Conservation (phyloP, 106 monocot species). For the Triglochin maritima region DNA sequence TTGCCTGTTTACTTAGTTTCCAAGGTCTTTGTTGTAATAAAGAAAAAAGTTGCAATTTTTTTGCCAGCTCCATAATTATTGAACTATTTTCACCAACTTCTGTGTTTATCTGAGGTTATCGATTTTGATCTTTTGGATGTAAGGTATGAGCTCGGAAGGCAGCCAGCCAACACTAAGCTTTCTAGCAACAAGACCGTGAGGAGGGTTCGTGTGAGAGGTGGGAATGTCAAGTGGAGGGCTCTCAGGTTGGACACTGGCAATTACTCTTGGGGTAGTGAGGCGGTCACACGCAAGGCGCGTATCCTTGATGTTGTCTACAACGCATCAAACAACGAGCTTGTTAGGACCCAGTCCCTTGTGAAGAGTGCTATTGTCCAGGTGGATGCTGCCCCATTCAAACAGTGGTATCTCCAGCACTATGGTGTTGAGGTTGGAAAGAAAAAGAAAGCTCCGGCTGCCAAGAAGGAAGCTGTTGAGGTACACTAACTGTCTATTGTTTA, state of each 20-base stretch:
- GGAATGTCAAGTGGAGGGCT: slow-evolving; percentile 87
- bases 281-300: slow-evolving; percentile 70
- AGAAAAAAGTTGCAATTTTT: background rate
- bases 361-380: slow-evolving; percentile 87
- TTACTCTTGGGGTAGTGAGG: slow-evolving; percentile 88
- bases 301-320: slow-evolving; percentile 86
- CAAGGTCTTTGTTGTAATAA: background rate
- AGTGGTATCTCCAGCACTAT: slow-evolving; percentile 88
- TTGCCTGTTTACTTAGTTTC: background rate
- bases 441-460: slow-evolving; percentile 41
- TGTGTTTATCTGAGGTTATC: background rate
- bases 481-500: background rate
- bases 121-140: background rate
- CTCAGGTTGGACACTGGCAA: slow-evolving; percentile 77
- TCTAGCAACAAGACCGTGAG: slow-evolving; percentile 92
- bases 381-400: slow-evolving; percentile 87
- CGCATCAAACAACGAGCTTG: slow-evolving; percentile 86
- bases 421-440: slow-evolving; percentile 79
- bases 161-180: slow-evolving; percentile 72
- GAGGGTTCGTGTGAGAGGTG: slow-evolving; percentile 69
- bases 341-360: slow-evolving; percentile 78
- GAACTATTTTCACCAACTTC: background rate
- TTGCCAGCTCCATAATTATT: background rate
- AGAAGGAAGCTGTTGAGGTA: slow-evolving; percentile 60
- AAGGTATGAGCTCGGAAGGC: slow-evolving; percentile 41